phyloP scores from a whole-genome alignment of 2,329 filamentous ascomycete genomes.

The Myriosclerotinia scirpicola region DNA sequence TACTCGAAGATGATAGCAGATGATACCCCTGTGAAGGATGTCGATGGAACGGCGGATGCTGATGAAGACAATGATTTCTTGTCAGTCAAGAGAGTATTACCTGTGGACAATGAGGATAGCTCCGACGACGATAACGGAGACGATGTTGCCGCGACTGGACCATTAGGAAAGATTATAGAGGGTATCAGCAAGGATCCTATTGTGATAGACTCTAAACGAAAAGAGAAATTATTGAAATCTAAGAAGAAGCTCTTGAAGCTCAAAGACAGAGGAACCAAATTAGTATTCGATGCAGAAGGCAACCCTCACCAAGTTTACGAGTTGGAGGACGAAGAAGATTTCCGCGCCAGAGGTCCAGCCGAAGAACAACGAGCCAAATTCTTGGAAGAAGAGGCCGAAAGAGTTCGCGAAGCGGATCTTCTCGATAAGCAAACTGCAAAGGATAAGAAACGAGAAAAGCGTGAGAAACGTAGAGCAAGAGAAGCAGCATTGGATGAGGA shows the following conservation, averaged over 20 bases:
- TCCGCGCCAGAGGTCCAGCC: slow-evolving; percentile 71
- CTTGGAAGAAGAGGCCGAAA: slow-evolving; percentile 70
- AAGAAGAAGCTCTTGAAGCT: slow-evolving; percentile 94
- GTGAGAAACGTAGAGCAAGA: slow-evolving; percentile 60
- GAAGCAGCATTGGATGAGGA: slow-evolving; percentile 54
- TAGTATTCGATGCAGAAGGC: slow-evolving; percentile 92
- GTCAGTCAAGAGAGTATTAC: slow-evolving; percentile 83
- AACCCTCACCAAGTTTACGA: slow-evolving; percentile 83
- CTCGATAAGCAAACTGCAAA: slow-evolving; percentile 80
- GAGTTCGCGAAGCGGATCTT: slow-evolving; percentile 72
- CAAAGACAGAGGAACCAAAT: slow-evolving; percentile 80
- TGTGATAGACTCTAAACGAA: slow-evolving; percentile 88
- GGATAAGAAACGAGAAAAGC: slow-evolving; percentile 75
- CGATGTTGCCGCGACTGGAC: slow-evolving; percentile 45
- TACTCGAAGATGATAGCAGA: slow-evolving; percentile 81
- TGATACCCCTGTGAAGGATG: slow-evolving; percentile 49
- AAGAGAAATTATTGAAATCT: slow-evolving; percentile 90
- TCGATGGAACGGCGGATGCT: slow-evolving; percentile 50
- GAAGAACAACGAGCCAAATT: slow-evolving; percentile 76
- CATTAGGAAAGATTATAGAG: slow-evolving; percentile 59
- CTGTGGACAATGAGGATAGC: slow-evolving; percentile 56
- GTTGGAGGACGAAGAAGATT: slow-evolving; percentile 80
- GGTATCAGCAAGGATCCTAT: slow-evolving; percentile 69
- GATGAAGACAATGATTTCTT: slow-evolving; percentile 82
- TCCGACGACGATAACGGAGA: slow-evolving; percentile 41